Conservation (phyloP, 768 basidiomycete genomes). For the Tulasnella sp. region DNA sequence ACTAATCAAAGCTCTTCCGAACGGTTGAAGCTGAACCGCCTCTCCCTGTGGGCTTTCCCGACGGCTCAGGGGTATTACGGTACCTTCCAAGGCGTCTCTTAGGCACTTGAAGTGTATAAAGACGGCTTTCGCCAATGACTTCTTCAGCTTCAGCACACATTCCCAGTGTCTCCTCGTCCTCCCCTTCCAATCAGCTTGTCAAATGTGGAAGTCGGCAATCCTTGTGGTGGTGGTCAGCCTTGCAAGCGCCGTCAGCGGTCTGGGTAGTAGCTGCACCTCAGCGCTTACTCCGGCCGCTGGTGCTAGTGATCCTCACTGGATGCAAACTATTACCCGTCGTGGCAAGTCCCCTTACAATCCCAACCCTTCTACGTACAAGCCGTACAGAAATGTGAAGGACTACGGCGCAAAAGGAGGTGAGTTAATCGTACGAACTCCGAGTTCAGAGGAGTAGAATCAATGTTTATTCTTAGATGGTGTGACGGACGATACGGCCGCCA, state of each 20-base stretch:
- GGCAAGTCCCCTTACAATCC: slow-evolving; percentile 32
- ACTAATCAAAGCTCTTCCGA: not conserved
- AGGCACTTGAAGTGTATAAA: not conserved
- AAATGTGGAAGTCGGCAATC: slow-evolving; percentile 30
- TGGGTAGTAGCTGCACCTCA: slow-evolving; percentile 26
- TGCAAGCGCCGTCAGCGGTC: not conserved
- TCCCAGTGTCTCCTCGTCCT: not conserved
- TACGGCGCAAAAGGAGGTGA: slow-evolving; percentile 34
- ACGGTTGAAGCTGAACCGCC: not conserved
- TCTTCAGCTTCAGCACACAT: slow-evolving; percentile 10
- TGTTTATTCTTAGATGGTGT: slow-evolving; percentile 29
- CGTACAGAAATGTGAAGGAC: slow-evolving; percentile 37
- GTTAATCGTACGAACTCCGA: not conserved
- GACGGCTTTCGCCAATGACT: not conserved
- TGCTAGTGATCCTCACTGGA: slow-evolving; percentile 33
- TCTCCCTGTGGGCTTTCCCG: not conserved
- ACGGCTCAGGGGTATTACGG: not conserved
- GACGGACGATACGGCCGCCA: slow-evolving; percentile 38
- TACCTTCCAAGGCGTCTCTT: not conserved
- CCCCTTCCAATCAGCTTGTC: not conserved
- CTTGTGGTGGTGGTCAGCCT: slow-evolving; percentile 22
- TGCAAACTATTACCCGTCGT: slow-evolving; percentile 34
- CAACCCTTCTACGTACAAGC: slow-evolving; percentile 34
- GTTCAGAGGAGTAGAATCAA: not conserved
- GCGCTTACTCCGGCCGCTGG: slow-evolving; percentile 21